Percentiles rank a stretch among this genome's conserved stretches.
phyloP scores from a whole-genome alignment of 2,329 filamentous ascomycete species.

The Aspergillus fumigatus region DNA sequence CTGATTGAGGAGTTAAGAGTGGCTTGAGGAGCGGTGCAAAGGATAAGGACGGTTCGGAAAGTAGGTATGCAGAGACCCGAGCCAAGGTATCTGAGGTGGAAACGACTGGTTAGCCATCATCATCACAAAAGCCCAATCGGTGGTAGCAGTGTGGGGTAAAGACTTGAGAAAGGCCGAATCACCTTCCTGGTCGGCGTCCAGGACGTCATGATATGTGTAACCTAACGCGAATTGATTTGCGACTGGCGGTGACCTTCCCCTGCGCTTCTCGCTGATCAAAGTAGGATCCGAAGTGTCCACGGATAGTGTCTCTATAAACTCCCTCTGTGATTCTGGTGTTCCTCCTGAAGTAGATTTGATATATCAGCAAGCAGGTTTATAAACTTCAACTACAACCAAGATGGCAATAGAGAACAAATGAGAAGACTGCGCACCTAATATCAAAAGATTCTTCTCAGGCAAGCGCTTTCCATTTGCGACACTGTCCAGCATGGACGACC shows the following conservation, averaged over 20 bases:
- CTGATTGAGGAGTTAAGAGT: constrained; percentile 75
- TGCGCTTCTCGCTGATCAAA: constrained; percentile 43
- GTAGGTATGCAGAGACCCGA: constrained; percentile 80
- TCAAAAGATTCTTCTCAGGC: constrained; percentile 85
- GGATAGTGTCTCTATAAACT: constrained; percentile 65
- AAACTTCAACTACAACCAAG: constrained; percentile 1
- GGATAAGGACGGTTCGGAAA: constrained; percentile 76
- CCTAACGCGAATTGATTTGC: constrained; percentile 90
- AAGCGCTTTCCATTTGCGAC: constrained; percentile 86
- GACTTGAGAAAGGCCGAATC: constrained; percentile 16
- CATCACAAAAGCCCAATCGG: neutral
- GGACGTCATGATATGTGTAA: constrained; percentile 91
- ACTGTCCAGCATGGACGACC: constrained; percentile 87
- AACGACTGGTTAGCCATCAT: constrained; percentile 3
- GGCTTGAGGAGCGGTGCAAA: constrained; percentile 80
- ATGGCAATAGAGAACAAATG: constrained; percentile 3
- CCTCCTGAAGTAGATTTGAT: constrained; percentile 55
- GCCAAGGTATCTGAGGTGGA: constrained; percentile 69
- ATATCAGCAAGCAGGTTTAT: constrained; percentile 14
- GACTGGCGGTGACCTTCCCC: constrained; percentile 64
- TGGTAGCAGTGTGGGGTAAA: neutral
- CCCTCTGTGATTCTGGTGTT: constrained; percentile 74
- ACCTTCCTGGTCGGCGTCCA: constrained; percentile 93
- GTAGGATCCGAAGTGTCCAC: constrained; percentile 40
- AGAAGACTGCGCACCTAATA: constrained; percentile 60